Evolutionary conservation across 257 asterid species (phyloP), one percentile per base, ranked within the genome.

Genomic region (Fraxinus americana): DNA sequence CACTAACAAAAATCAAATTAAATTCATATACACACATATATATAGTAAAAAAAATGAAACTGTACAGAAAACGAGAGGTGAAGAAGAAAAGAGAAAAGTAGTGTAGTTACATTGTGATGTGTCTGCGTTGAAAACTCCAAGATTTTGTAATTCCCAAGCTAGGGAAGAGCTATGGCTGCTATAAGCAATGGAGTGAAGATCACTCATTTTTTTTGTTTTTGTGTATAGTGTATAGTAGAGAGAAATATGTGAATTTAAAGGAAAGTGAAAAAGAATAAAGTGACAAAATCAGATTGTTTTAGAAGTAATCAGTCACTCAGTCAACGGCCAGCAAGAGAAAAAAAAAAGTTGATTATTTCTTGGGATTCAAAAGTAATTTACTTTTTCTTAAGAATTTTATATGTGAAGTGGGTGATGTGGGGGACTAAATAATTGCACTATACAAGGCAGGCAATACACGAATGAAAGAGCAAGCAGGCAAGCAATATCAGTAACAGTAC

Each of bases 361-460:
- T 70, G 97, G 92, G 80, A 71, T 67, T 71, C 75, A 69, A 48
- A 41, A 43, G 12, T 25, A 38, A 63, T 76, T n/a, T 72, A 67
- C 38, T 52, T 67, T 78, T 43, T 43, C 38, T 77, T 73, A 50
- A 75, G 16, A 43, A 43, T 43, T 43, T 73, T 45, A 19, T n/a
- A 9, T 65, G 67, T 17, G 76, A 65, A 65, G 67, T 50, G 50
- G 50, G 50, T 43, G 12, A 12, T 43, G 50, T 11, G 90, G 92
- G 97, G 92, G 85, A 86, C 96, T 90, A 86, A 89, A 90, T 92
- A 77, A 88, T 91, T 86, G 92, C 86, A 48, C 23, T 90, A 84
- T 12, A 43, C 76, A 69, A 75, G 45, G 86, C 80, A 78, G 84
- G 74, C 79, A 84, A 78, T 75, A 76, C 78, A 66, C 30, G 79